Evolutionary conservation across 306 rosid genomes (phyloP).

Genomic region (Inga oerstediana): DNA sequence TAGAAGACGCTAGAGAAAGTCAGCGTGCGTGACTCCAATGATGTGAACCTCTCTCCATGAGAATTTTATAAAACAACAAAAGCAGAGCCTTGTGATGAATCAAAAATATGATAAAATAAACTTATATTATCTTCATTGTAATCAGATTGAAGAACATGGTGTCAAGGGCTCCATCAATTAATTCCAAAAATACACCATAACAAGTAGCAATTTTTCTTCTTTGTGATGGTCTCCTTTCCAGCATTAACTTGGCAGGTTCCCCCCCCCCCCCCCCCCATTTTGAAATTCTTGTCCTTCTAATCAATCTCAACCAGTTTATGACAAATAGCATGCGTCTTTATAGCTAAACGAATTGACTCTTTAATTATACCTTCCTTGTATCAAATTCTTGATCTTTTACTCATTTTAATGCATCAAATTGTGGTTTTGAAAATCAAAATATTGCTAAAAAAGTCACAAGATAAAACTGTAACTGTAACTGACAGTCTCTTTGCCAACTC

Average conservation of each 20-base stretch:
- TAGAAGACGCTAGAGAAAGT: background rate
- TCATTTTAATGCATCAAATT: background rate
- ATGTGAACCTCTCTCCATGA: too few species aligned
- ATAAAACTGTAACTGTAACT: background rate
- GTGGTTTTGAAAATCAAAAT: conserved; percentile 11
- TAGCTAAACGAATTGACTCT: background rate
- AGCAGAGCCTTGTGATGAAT: background rate
- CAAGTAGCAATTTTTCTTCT: background rate
- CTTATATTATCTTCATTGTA: background rate
- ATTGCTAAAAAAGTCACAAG: background rate
- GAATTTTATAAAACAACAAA: background rate
- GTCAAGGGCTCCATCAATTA: background rate
- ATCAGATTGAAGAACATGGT: background rate
- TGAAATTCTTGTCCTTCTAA: conserved; percentile 9
- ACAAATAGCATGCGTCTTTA: background rate
- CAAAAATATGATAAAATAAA: background rate
- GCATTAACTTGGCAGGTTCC: background rate
- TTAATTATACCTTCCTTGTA: background rate
- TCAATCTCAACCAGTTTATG: background rate
- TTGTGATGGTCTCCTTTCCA: conserved; percentile 1
- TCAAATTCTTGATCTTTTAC: conserved; percentile 7
- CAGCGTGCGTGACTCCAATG: background rate
- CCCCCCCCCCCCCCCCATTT: background rate
- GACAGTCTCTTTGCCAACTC: conserved; percentile 11
- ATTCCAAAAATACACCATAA: background rate